Evolutionary conservation across 2,329 filamentous ascomycete genomes (phyloP).

Genomic region (Pseudocercospora vitis): DNA sequence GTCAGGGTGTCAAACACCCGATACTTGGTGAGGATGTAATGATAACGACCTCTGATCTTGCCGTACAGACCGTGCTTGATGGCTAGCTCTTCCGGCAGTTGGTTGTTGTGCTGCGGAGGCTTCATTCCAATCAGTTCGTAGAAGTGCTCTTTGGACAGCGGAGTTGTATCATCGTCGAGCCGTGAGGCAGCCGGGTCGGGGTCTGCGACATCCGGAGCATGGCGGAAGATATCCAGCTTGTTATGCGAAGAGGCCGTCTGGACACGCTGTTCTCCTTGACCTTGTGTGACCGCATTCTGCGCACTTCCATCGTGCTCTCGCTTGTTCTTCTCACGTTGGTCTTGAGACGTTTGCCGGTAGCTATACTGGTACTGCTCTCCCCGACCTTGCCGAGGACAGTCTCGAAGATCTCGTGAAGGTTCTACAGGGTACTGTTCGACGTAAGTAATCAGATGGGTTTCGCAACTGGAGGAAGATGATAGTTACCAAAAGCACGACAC

Average conservation of each 20-base stretch:
- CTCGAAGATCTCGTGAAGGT: constrained; percentile 12
- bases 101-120: constrained; percentile 18
- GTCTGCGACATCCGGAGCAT: constrained; percentile 26
- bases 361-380: constrained; percentile 1
- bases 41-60: constrained; percentile 23
- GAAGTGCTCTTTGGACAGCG: constrained; percentile 27
- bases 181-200: constrained; percentile 32
- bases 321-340: constrained; percentile 5
- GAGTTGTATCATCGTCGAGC: constrained; percentile 27
- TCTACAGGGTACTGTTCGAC: constrained; percentile 9
- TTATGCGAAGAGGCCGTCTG: constrained; percentile 16
- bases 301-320: not conserved
- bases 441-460: not conserved
- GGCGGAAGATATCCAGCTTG: constrained; percentile 18
- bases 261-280: constrained; percentile 12
- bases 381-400: not conserved
- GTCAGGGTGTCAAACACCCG: constrained; percentile 34
- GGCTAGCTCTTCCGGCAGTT: constrained; percentile 32
- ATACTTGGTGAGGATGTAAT: constrained; percentile 33
- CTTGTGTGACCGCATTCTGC: constrained; percentile 8
- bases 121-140: constrained; percentile 37
- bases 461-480: not conserved
- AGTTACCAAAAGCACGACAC: constrained; percentile 24
- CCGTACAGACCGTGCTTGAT: constrained; percentile 33
- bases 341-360: constrained; percentile 1